Evolutionary conservation across 495 filamentous ascomycete genomes (phyloP).

Genomic region (Hyphodiscus hymeniophilus): DNA sequence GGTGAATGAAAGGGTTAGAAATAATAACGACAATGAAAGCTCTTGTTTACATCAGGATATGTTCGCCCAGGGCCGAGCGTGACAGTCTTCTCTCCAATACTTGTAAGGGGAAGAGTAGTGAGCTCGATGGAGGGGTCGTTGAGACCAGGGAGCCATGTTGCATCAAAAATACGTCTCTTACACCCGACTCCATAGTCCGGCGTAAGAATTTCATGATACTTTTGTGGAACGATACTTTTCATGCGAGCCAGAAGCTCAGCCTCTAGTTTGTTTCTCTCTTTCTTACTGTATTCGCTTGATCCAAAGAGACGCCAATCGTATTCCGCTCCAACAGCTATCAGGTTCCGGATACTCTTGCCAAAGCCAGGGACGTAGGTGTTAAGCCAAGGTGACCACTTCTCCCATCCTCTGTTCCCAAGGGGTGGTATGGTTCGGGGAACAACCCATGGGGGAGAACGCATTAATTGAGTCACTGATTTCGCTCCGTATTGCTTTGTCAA

Average conservation of each 20-base stretch:
- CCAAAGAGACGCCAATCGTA: slow-evolving; percentile 32
- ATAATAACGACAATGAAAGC: no score
- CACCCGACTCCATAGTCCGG: slow-evolving; percentile 56
- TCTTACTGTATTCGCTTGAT: slow-evolving; percentile 21
- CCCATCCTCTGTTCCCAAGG: slow-evolving; percentile 26
- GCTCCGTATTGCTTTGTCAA: slow-evolving; percentile 29
- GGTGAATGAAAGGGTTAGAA: no score
- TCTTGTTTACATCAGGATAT: slow-evolving; percentile 42
- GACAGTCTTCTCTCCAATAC: slow-evolving; percentile 39
- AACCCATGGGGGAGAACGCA: slow-evolving; percentile 58
- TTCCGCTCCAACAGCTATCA: slow-evolving; percentile 18
- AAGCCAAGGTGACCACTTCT: slow-evolving; percentile 22
- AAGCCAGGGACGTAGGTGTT: slow-evolving; percentile 16
- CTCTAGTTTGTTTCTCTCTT: slow-evolving; percentile 31
- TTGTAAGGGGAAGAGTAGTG: slow-evolving; percentile 38
- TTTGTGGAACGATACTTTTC: slow-evolving; percentile 40
- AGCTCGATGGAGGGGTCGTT: slow-evolving; percentile 47
- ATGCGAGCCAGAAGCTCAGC: slow-evolving; percentile 37
- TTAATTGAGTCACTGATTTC: slow-evolving; percentile 53
- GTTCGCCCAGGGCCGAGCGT: slow-evolving; percentile 42
- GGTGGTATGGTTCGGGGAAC: slow-evolving; percentile 30
- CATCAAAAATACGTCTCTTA: slow-evolving; percentile 52
- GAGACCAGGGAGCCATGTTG: slow-evolving; percentile 45
- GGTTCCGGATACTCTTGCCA: slow-evolving; percentile 6
- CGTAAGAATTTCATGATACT: slow-evolving; percentile 56